These are phyloP conservation scores for Iodosphaeria phyllophila DNA, from an alignment of 2,329 filamentous ascomycete genomes.

Conservation along the genomic window DNA sequence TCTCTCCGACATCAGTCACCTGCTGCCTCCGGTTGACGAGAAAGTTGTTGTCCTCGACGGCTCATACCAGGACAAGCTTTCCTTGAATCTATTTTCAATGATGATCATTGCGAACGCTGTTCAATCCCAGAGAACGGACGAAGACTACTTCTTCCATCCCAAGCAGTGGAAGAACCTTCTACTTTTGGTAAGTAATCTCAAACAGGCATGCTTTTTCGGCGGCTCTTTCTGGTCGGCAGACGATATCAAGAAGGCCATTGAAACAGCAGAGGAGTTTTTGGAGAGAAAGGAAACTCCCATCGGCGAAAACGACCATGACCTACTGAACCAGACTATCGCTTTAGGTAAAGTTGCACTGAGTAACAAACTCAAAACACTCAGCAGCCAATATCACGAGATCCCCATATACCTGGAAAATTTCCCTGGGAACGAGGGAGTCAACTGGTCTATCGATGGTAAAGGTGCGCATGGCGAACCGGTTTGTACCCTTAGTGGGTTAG, in stretches of 20 bases:
- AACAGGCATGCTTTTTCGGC: conserved; percentile 70
- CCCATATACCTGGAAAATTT: conserved; percentile 55
- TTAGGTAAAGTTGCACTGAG: conserved; percentile 39
- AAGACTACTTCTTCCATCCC: conserved; percentile 78
- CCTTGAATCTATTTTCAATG: conserved; percentile 69
- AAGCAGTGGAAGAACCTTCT: conserved; percentile 49
- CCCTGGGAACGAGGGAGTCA: conserved; percentile 33
- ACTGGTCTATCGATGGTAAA: conserved; percentile 46
- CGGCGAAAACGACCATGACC: conserved; percentile 34
- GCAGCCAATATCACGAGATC: conserved; percentile 58
- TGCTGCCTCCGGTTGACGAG: conserved; percentile 55
- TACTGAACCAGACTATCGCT: conserved; percentile 45
- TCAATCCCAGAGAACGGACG: conserved; percentile 66
- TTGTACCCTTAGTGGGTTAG: conserved; percentile 21
- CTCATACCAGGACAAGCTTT: conserved; percentile 68
- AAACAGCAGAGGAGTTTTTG: conserved; percentile 51
- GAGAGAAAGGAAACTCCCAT: conserved; percentile 39
- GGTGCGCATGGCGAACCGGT: conserved; percentile 20
- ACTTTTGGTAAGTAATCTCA: conserved; percentile 56
- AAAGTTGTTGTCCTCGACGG: conserved; percentile 58
- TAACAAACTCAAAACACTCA: conserved; percentile 45
- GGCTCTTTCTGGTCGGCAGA: conserved; percentile 54
- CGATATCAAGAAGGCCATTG: conserved; percentile 44
- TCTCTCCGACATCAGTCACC: conserved; percentile 48
- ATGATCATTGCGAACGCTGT: conserved; percentile 74